phyloP scores from a whole-genome alignment of 306 rosid species.

The Vigna mungo region DNA sequence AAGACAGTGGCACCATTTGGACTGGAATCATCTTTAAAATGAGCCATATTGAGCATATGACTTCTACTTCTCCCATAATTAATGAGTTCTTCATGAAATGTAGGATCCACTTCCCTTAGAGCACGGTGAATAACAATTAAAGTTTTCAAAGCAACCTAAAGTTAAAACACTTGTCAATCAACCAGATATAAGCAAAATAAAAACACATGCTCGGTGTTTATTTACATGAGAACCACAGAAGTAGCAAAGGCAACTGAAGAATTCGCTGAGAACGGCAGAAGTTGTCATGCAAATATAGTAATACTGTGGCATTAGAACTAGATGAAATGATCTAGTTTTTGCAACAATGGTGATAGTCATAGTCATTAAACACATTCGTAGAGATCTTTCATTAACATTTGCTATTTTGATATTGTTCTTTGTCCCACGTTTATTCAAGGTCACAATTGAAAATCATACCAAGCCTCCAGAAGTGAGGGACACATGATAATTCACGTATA shows the following conservation, averaged over 20 bases:
- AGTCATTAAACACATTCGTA: conserved; percentile 23
- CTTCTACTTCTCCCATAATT: conserved; percentile 97
- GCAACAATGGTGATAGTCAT: not conserved
- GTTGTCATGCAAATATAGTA: not conserved
- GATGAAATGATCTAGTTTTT: conserved; percentile 14
- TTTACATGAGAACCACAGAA: conserved; percentile 4
- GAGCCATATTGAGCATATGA: conserved; percentile 99
- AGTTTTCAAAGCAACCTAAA: conserved; percentile 94
- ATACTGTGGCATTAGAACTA: conserved; percentile 25
- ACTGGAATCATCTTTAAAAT: conserved; percentile 98
- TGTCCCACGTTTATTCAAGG: conserved; percentile 11
- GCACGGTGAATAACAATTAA: conserved; percentile 97
- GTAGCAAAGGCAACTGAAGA: conserved; percentile 11
- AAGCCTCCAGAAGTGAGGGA: conserved; percentile 28
- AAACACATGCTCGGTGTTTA: conserved; percentile 13
- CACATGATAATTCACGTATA: conserved; percentile 14
- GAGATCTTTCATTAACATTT: not conserved
- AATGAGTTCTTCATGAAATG: conserved; percentile 95
- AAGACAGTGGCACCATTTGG: conserved; percentile 73
- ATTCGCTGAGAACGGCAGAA: conserved; percentile 13
- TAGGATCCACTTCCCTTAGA: conserved; percentile 97
- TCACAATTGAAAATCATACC: conserved; percentile 28
- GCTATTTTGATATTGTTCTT: not conserved
- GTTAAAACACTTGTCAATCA: conserved; percentile 44
- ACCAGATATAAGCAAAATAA: conserved; percentile 34